Evolutionary conservation across 768 basidiomycete species (phyloP).

Genomic region (Kwoniella sp.): DNA sequence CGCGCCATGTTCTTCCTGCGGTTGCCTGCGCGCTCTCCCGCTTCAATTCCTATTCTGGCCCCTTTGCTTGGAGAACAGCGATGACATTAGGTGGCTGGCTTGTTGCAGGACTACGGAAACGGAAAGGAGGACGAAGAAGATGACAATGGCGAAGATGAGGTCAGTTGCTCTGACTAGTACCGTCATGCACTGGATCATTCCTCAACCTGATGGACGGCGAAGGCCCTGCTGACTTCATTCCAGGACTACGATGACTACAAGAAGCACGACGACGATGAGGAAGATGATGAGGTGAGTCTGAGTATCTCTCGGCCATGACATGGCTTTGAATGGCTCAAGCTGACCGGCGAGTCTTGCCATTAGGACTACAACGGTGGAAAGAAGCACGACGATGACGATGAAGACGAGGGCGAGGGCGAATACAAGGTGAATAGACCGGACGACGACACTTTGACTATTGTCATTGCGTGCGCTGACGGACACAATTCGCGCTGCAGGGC

Average conservation of each 20-base stretch:
- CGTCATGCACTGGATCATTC: neutral
- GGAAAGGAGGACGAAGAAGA: neutral
- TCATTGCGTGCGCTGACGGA: no score
- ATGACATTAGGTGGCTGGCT: no score
- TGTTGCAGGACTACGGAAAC: neutral
- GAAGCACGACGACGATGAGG: neutral
- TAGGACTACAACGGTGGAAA: no score
- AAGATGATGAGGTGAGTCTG: constrained; percentile 1
- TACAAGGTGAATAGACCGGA: constrained; percentile 8
- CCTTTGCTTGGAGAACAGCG: no score
- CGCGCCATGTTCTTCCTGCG: no score
- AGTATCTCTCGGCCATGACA: neutral
- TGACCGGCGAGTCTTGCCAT: no score
- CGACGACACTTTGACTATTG: no score
- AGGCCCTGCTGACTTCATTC: neutral
- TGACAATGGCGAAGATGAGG: neutral
- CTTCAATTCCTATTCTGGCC: no score
- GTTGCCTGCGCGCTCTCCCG: no score
- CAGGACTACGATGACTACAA: constrained; percentile 1
- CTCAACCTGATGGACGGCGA: neutral
- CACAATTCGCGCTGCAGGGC: no score
- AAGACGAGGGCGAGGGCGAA: neutral
- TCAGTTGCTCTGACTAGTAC: neutral
- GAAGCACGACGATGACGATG: neutral
- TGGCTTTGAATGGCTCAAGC: neutral